Evolutionary conservation across 2,329 filamentous ascomycete genomes (phyloP), one percentile per base, ranked within the genome.

Genomic region (Rhytidhysteron rufulum): DNA sequence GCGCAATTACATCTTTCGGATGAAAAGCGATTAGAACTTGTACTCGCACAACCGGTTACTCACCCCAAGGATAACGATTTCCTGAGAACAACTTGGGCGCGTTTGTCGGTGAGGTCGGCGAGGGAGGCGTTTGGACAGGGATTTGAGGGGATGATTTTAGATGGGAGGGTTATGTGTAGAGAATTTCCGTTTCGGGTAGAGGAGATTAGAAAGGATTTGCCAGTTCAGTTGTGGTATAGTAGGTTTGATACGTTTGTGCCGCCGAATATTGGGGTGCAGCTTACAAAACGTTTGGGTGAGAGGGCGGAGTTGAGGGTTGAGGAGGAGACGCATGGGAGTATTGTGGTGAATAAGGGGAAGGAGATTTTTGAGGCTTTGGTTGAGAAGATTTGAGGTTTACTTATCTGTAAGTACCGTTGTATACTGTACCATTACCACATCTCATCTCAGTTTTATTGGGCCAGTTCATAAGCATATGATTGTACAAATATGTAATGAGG

Each of bases 171-270:
- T 21, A 45, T 58, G 29, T 57, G 50, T 33, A 40, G 29, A 4
- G 41, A 57, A 8, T 64, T 51, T 48, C 64, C 61, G 1, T 68
- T 69, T 39, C 38, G 44, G 37, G 43, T 69, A 2, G 48, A 63
- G 40, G 65, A 66, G 41, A 61, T 68, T 19, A 37, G 62, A 4
- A 34, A 42, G 1, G 64, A 67, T 41, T 39, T 68, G 31, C 56
- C 57, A 2, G 55, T 68, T 21, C 54, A 62, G 40, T 31, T 68
- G 46, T 67, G 63, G 63, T 60, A 67, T 48, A 63, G 61, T 16
- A 62, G 52, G 31, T 24, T 50, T 3, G 64, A 68, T 51, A 48
- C 19, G 16, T 51, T 48, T 43, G 57, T 67, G 31, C 65, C 63
- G 27, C 49, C 54, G 2, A 51, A 58, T 37, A 62, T 67, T 49